Base-by-base conservation (phyloP, 805 yeast species). In the Huiozyma sinensis region DNA sequence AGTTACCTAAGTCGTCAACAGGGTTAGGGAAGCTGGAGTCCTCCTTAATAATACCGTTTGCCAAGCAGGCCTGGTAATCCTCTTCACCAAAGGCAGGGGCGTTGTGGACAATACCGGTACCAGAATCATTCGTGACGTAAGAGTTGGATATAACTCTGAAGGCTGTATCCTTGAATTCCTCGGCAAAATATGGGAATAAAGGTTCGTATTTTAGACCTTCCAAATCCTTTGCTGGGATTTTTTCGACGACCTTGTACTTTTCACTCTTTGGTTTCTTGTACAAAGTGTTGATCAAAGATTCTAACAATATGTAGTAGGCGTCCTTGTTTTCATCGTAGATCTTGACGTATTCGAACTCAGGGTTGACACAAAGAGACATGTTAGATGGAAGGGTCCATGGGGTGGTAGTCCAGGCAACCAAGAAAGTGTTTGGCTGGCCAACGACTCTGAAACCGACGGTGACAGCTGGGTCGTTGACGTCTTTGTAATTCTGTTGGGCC, bases 301-400 rank as follows among this genome's bases (percentile, higher is more conserved):
- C 98, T 55, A 92, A 69, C 63, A 94, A 65, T 51, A 92, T 87
- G 72, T 76, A 92, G 67, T 85, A 70, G 59, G 77, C 76, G 55
- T 83, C 84, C 53, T 82, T 77, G 51, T 79, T 87, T 69, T 90
- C 97, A 63, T 92, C 97, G 55, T 71, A 81, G 51, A 92, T 85
- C 72, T 92, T 94, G 55, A 84, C 83, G 60, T 92, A 92, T 68
- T 88, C 97, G 50, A 87, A 79, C 8, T 79, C 76, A 43, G 96
- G 94, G 69, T 92, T 77, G 38, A 92, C 97, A 60, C 95, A 89
- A 49, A 92, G 75, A 10, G 89, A 90, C 63, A 92, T 68, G 65
- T 92, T 90, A 29, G 95, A 84, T 36, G 98, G 98, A 61, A 92
- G 73, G 41, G 99, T 94, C 99, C 99, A 92, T 43, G 99, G 99